Evolutionary conservation across 1,284 basidiomycete species (phyloP).

Genomic region (Trametes sp.): DNA sequence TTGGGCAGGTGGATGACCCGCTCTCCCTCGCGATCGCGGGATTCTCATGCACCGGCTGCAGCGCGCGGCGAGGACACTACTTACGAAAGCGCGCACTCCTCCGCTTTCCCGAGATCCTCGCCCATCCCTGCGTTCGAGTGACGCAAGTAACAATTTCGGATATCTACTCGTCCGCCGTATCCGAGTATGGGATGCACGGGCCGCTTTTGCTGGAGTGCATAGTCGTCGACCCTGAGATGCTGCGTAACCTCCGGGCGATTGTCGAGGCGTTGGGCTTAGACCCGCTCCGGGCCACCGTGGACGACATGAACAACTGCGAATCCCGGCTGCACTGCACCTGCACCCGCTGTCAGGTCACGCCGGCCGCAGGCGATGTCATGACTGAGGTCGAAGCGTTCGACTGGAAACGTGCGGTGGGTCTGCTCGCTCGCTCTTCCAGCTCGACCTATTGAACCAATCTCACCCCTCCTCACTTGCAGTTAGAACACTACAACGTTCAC

Average conservation of each 20-base stretch:
- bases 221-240: not conserved
- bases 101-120: not conserved
- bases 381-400: not conserved
- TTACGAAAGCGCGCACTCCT: not conserved
- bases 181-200: not conserved
- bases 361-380: not conserved
- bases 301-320: not conserved
- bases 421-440: not conserved
- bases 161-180: not conserved
- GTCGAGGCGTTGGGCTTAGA: not conserved
- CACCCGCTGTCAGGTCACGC: too few relatives aligned
- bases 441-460: not conserved
- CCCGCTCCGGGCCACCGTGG: not conserved
- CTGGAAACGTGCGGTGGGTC: slow-evolving; percentile 2
- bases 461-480: not conserved
- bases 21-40: not conserved
- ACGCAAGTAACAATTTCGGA: too few relatives aligned
- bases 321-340: not conserved
- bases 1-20: not conserved
- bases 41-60: not conserved
- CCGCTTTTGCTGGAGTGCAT: not conserved
- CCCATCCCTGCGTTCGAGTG: not conserved
- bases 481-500: not conserved
- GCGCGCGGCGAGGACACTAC: not conserved
- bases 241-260: not conserved